Base-by-base conservation (phyloP, 108 stramenopile genomes). In the Pseudonitzschia delicatissima region DNA sequence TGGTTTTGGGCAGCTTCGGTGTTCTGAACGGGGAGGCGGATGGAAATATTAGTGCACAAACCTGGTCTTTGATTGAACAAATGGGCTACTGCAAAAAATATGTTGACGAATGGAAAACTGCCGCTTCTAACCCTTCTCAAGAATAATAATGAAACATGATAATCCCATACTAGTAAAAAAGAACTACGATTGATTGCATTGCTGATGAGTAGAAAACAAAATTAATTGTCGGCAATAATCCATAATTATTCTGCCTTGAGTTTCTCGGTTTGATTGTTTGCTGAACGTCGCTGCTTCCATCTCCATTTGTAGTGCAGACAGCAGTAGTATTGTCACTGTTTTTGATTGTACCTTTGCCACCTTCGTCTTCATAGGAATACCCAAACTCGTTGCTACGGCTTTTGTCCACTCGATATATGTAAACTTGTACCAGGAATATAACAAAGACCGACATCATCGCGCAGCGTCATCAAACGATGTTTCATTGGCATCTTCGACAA, bases 31-130 rank as follows among this genome's bases (percentile, higher is more conserved):
- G 53, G 9, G 42, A 67, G 45, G 45, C 74, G 21, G 31, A 65
- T 12, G 39, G 2, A 23, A 84, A 83, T 33, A 72, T 92, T 26
- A 81, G 76, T 33, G 63, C 68, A 23, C 37, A 72, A 34, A 92
- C 91, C 11, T 86, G 87, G 86, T 69, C 71, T 17, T 68, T 82
- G 45, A 76, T 89, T 42, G 78, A 53, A n/a, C 69, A 73, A 40
- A 87, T 87, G 64, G 74, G 69, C 2, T 77, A 73, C 45, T 83
- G 81, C 67, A 78, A 67, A 57, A 63, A 66, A 28, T 60, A 69
- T 26, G 61, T 84, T 13, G 78, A 76, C 1, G 84, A 88, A 73
- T 92, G 91, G 91, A 88, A 82, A 52, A 47, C 51, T 31, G 77
- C 82, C 36, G 84, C 80, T 37, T 18, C 27, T 28, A 59, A 60